These are phyloP conservation scores for Chrysoporthe austroafricana DNA, from an alignment of 2,329 filamentous ascomycete species.

Conservation along the genomic window DNA sequence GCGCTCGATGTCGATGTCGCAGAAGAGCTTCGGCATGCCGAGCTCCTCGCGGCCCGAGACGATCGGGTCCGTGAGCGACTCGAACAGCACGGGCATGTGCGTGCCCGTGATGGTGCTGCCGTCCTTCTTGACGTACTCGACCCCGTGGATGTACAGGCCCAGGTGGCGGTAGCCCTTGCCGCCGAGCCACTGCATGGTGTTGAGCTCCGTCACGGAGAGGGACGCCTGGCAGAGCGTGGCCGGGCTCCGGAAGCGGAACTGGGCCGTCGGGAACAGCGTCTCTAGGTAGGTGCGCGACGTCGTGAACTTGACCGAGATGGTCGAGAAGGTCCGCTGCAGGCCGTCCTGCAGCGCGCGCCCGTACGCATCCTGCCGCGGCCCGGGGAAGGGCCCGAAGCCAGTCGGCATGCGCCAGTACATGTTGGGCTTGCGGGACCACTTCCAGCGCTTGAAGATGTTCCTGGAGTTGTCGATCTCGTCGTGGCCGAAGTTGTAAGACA, in stretches of 20 bases:
- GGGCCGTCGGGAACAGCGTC: slow-evolving; percentile 48
- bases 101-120: slow-evolving; percentile 49
- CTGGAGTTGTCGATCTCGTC: slow-evolving; percentile 61
- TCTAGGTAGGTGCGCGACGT: slow-evolving; percentile 53
- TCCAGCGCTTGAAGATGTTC: slow-evolving; percentile 54
- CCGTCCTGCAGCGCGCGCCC: slow-evolving; percentile 30
- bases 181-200: slow-evolving; percentile 40
- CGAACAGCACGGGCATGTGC: slow-evolving; percentile 57
- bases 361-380: slow-evolving; percentile 44
- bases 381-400: slow-evolving; percentile 51
- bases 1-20: slow-evolving; percentile 44
- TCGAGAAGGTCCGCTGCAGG: slow-evolving; percentile 42
- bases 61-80: slow-evolving; percentile 56
- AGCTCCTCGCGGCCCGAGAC: slow-evolving; percentile 58
- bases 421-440: slow-evolving; percentile 43
- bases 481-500: slow-evolving; percentile 58
- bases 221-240: slow-evolving; percentile 50
- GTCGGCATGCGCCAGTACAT: slow-evolving; percentile 50
- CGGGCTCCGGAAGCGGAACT: slow-evolving; percentile 46
- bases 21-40: slow-evolving; percentile 58
- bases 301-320: slow-evolving; percentile 53
- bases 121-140: slow-evolving; percentile 50
- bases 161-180: slow-evolving; percentile 50
- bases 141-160: slow-evolving; percentile 56
- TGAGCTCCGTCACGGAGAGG: slow-evolving; percentile 41